Conservation (phyloP, 2,329 filamentous ascomycete species). For the Daldinia sp. region DNA sequence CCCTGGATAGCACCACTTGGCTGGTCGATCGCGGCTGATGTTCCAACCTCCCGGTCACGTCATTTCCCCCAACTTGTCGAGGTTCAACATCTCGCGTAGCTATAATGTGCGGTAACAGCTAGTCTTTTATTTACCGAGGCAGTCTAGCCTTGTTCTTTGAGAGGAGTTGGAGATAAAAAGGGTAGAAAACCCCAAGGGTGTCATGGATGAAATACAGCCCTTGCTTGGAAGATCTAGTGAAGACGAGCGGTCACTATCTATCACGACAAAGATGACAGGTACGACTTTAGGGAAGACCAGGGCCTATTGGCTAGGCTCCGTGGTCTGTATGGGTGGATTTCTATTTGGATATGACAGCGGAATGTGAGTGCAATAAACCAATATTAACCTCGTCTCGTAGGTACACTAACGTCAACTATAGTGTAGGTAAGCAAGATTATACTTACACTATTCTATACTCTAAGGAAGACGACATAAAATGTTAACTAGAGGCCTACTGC, state of each 20-base stretch:
- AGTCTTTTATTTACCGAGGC: constrained; percentile 9
- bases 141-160: background rate
- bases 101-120: background rate
- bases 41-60: constrained; percentile 18
- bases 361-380: constrained; percentile 48
- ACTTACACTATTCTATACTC: background rate
- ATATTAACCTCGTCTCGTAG: background rate
- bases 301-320: constrained; percentile 64
- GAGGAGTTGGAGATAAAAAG: constrained; percentile 17
- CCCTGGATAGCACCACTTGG: constrained; percentile 9
- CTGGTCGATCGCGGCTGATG: constrained; percentile 9
- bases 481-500: constrained; percentile 21
- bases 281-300: constrained; percentile 55
- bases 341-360: constrained; percentile 60
- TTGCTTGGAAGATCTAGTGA: constrained; percentile 33
- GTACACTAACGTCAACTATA: constrained; percentile 35
- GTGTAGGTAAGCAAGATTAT: constrained; percentile 47
- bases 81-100: background rate
- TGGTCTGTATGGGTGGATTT: constrained; percentile 65
- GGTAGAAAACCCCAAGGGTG: background rate
- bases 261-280: constrained; percentile 42
- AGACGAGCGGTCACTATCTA: constrained; percentile 9
- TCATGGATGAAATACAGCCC: constrained; percentile 38
- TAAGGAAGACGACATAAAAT: background rate
- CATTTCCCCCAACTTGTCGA: constrained; percentile 19